Conservation (phyloP, 2,329 filamentous ascomycete species). For the Exophiala sp. region DNA sequence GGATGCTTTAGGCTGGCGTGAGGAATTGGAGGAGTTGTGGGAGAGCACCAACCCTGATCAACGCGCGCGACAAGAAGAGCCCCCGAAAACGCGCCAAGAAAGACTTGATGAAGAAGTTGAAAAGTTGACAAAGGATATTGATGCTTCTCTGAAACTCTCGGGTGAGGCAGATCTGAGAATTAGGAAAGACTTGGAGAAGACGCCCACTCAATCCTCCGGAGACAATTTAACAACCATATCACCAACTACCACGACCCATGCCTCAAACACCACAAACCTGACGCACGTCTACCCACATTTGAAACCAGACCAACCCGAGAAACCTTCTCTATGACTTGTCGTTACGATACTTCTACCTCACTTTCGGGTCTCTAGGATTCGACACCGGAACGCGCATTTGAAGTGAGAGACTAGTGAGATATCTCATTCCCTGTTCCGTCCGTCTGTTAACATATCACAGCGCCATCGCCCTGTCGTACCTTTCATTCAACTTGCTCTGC, state of each 20-base stretch:
- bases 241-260: constrained; percentile 6
- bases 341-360: no score
- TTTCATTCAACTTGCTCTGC: no score
- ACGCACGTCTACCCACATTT: constrained; percentile 28
- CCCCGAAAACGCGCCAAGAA: constrained; percentile 49
- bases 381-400: no score
- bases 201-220: not conserved
- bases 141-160: constrained; percentile 49
- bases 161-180: constrained; percentile 28
- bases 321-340: constrained; percentile 22
- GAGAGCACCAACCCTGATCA: constrained; percentile 58
- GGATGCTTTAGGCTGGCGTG: constrained; percentile 72
- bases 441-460: no score
- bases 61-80: constrained; percentile 41
- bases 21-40: constrained; percentile 77
- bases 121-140: constrained; percentile 53
- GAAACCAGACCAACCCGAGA: constrained; percentile 19
- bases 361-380: no score
- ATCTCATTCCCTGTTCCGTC: no score
- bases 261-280: constrained; percentile 6
- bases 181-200: constrained; percentile 37
- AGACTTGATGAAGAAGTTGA: constrained; percentile 52
- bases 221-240: constrained; percentile 1
- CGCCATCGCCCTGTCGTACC: no score
- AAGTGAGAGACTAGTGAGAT: no score